Base-by-base conservation (phyloP, 2,329 filamentous ascomycete species). In the Pseudophaeomoniella oleicola region DNA sequence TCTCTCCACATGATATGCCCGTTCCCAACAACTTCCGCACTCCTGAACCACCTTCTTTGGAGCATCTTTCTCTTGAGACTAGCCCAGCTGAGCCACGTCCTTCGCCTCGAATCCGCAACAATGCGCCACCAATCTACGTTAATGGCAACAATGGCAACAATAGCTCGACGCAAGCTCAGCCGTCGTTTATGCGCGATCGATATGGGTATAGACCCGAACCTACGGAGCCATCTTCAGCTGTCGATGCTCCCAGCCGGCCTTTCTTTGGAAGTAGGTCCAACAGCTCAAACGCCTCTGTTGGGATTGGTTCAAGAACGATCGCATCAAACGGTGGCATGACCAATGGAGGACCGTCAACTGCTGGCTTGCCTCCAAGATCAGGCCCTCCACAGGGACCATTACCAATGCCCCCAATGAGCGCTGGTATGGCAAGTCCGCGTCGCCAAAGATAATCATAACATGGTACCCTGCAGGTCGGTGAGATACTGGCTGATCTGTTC, bases 291-390 rank as follows among this genome's bases (percentile, higher is more conserved):
- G n/a, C 22, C 6, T 59, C 58, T 4, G 43, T 51, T n/a, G 62
- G 58, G 44, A 46, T 44, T 6, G 16, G 29, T 9, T 31, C 19
- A 32, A 48, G 40, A 30, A 39, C 35, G 36, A 37, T 17, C 42
- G 39, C 16, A 34, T 36, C 22, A 39, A 39, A 15, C 38, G 37
- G 16, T 37, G 37, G 27, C 37, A 41, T 36, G 38, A 54, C 52
- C 36, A 52, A 52, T 36, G 56, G 49, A 16, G 22, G 22, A n/a
- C 42, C 59, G 32, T 53, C 57, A 35, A 72, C 70, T 2, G 78
- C 79, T 38, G 71, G 67, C 22, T 60, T 85, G 34, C 77, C 80
- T 1, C 69, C 81, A 39, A 71, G 79, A 33, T 66, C 71, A 32
- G 75, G 69, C 18, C 73, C 76, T 29, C 57, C 59, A 4, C 68